Evolutionary conservation across 2,329 filamentous ascomycete genomes (phyloP).

Genomic region (Talaromyces rugulosus): DNA sequence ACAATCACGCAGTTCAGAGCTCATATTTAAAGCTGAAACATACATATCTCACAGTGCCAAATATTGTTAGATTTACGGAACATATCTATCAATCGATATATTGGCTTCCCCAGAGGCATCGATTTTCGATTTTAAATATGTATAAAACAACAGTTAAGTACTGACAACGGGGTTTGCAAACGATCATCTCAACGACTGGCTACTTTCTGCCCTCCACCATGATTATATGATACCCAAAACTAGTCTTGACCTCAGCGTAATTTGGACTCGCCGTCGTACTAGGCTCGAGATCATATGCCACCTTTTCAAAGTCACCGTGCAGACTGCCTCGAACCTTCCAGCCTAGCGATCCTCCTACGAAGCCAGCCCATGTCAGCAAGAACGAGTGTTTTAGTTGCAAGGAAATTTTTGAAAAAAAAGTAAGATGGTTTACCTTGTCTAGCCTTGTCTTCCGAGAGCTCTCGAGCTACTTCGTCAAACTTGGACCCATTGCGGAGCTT

Average conservation of each 20-base stretch:
- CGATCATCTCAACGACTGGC: neutral
- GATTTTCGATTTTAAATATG: neutral
- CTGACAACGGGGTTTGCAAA: neutral
- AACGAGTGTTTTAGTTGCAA: neutral
- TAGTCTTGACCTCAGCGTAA: conserved; percentile 59
- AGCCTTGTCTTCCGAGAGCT: conserved; percentile 64
- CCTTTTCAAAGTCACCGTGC: conserved; percentile 57
- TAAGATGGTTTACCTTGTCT: conserved; percentile 43
- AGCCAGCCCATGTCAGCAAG: conserved; percentile 1
- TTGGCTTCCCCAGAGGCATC: too few species aligned
- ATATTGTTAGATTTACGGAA: neutral
- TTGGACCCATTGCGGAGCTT: conserved; percentile 57
- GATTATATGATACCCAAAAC: conserved; percentile 64
- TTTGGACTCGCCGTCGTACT: conserved; percentile 60
- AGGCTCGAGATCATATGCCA: conserved; percentile 58
- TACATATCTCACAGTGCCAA: neutral
- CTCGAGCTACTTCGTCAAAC: conserved; percentile 62
- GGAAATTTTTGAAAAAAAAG: neutral
- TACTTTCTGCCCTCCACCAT: conserved; percentile 64
- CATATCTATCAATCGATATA: neutral
- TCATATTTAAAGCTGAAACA: neutral
- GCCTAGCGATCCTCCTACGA: conserved; percentile 55
- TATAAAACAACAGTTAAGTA: neutral
- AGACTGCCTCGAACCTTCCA: conserved; percentile 59
- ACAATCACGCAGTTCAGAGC: neutral